Percentiles rank a stretch among this genome's conserved stretches.
These are phyloP conservation scores for Suillus lakei DNA, from an alignment of 768 basidiomycete genomes.

Conservation along the genomic window DNA sequence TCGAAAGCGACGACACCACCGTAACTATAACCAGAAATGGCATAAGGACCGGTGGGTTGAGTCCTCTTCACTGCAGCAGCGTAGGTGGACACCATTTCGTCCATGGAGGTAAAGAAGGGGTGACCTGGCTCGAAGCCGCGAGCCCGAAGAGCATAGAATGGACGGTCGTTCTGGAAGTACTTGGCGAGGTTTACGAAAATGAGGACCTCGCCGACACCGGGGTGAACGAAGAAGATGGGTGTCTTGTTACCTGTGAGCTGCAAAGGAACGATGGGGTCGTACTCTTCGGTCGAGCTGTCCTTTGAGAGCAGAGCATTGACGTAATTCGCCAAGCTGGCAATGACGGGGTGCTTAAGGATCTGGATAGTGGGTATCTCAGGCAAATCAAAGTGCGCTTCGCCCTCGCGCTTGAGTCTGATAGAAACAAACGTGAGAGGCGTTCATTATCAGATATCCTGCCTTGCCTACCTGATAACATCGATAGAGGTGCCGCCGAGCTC, in stretches of 20 bases:
- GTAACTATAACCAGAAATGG: conserved; percentile 51
- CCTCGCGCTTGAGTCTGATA: conserved; percentile 26
- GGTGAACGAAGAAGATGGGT: conserved; percentile 48
- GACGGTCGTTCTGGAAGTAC: conserved; percentile 42
- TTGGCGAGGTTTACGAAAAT: conserved; percentile 47
- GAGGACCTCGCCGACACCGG: conserved; percentile 45
- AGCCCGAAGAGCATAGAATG: conserved; percentile 50
- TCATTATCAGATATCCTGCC: neutral
- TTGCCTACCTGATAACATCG: conserved; percentile 30
- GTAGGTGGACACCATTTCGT: conserved; percentile 46
- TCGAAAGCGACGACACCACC: conserved; percentile 51
- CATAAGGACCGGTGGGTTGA: conserved; percentile 44
- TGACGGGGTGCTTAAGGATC: conserved; percentile 37
- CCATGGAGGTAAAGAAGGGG: conserved; percentile 38
- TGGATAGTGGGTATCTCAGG: conserved; percentile 39
- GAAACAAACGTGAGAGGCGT: neutral
- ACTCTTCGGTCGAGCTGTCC: conserved; percentile 22
- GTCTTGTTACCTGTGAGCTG: conserved; percentile 41
- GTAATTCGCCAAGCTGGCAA: conserved; percentile 36
- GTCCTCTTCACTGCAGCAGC: conserved; percentile 37
- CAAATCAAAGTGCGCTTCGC: conserved; percentile 27
- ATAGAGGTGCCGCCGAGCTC: conserved; percentile 45
- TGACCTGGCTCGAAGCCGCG: conserved; percentile 48
- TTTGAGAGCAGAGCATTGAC: conserved; percentile 28
- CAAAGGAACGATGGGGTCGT: conserved; percentile 45